Evolutionary conservation across 805 yeast species (phyloP).

Genomic region (Saccharomycopsis fermentans): DNA sequence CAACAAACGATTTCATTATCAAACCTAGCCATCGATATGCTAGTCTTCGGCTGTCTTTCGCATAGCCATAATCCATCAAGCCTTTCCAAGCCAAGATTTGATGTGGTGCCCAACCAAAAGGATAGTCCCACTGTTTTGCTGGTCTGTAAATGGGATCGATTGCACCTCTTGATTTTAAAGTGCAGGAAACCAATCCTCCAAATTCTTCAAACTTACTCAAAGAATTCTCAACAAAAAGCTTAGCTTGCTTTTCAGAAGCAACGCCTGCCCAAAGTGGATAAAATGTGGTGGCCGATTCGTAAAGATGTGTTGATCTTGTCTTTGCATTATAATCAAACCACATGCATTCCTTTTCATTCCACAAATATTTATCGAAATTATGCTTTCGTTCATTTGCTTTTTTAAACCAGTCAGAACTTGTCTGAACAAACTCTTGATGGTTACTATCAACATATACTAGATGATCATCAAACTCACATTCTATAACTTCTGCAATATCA

Average conservation of each 20-base stretch:
- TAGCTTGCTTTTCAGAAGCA: constrained; percentile 62
- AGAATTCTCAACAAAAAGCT: constrained; percentile 42
- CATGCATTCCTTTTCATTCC: constrained; percentile 74
- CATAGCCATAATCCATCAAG: constrained; percentile 57
- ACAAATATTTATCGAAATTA: constrained; percentile 56
- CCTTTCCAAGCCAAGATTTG: constrained; percentile 94
- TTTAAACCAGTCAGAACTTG: constrained; percentile 48
- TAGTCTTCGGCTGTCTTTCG: constrained; percentile 53
- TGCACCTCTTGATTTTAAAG: constrained; percentile 62
- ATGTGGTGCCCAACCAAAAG: constrained; percentile 67
- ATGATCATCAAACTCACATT: constrained; percentile 42
- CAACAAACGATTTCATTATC: constrained; percentile 81
- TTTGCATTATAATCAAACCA: constrained; percentile 78
- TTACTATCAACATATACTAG: constrained; percentile 27
- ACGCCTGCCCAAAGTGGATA: constrained; percentile 88
- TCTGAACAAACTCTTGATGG: constrained; percentile 27
- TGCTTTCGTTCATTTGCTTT: constrained; percentile 45
- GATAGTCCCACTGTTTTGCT: not conserved
- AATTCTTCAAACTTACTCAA: constrained; percentile 65
- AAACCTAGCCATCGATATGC: constrained; percentile 79
- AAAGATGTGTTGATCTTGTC: constrained; percentile 42
- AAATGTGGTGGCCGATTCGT: constrained; percentile 81
- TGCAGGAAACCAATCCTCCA: constrained; percentile 87
- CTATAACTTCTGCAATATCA: constrained; percentile 64
- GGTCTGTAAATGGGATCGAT: constrained; percentile 28